phyloP scores from a whole-genome alignment of 768 basidiomycete species.

The Neoboletus subvelutipes region DNA sequence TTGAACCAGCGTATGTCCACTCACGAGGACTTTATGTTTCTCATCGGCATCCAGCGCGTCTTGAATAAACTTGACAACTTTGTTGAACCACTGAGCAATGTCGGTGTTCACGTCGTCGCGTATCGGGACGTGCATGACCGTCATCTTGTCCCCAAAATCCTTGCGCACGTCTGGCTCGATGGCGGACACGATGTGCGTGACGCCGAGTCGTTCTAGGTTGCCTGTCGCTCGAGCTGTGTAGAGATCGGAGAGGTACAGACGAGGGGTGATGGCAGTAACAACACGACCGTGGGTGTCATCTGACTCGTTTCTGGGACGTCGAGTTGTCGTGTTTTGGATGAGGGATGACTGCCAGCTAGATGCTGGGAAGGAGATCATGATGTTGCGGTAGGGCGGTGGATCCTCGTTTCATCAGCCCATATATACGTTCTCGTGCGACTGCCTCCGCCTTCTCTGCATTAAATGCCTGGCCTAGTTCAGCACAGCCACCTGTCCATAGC shows the following conservation, averaged over 20 bases:
- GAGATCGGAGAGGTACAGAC: constrained; percentile 65
- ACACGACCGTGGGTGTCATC: constrained; percentile 20
- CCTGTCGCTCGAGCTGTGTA: constrained; percentile 50
- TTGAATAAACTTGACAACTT: constrained; percentile 53
- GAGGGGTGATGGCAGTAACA: constrained; percentile 39
- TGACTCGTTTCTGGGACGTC: constrained; percentile 10
- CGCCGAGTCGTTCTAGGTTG: constrained; percentile 53
- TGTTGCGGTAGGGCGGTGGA: not conserved
- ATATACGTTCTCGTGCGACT: constrained; percentile 2
- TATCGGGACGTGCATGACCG: constrained; percentile 52
- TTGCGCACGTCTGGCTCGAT: constrained; percentile 43
- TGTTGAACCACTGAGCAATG: constrained; percentile 46
- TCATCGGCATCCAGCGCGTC: constrained; percentile 45
- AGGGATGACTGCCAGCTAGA: constrained; percentile 31
- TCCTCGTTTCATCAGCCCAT: constrained; percentile 10
- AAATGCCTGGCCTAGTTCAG: not conserved
- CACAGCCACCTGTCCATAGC: constrained; percentile 15
- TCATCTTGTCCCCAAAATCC: constrained; percentile 34
- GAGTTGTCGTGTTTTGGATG: constrained; percentile 16
- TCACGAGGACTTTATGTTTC: constrained; percentile 48
- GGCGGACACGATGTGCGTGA: constrained; percentile 73
- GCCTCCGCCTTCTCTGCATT: not conserved
- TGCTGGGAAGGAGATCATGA: constrained; percentile 35
- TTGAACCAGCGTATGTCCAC: constrained; percentile 18
- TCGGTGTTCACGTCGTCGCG: constrained; percentile 41